Percentiles rank a stretch among this genome's conserved stretches.
phyloP scores from a whole-genome alignment of 1,284 basidiomycete species.

The Malassezia yamatoensis region DNA sequence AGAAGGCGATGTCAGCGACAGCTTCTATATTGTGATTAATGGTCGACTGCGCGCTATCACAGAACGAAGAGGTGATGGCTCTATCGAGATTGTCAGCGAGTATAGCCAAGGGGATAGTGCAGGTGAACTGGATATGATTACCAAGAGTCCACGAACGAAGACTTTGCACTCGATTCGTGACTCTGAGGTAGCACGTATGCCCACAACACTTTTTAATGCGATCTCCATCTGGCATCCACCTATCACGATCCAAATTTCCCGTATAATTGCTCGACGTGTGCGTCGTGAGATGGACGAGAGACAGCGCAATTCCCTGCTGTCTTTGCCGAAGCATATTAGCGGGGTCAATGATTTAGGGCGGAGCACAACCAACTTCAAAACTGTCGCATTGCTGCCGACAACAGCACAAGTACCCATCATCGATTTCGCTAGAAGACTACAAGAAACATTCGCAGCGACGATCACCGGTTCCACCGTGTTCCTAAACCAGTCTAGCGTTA shows the following conservation, averaged over 20 bases:
- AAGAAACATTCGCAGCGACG: slow-evolving; percentile 37
- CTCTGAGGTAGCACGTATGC: slow-evolving; percentile 94
- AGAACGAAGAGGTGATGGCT: slow-evolving; percentile 50
- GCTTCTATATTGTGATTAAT: slow-evolving; percentile 95
- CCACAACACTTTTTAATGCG: slow-evolving; percentile 92
- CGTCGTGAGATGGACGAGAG: slow-evolving; percentile 59
- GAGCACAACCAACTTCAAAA: slow-evolving; percentile 85
- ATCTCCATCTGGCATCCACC: slow-evolving; percentile 71
- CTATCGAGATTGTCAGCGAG: slow-evolving; percentile 73
- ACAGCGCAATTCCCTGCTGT: slow-evolving; percentile 18
- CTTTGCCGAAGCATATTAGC: slow-evolving; percentile 27
- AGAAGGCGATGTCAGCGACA: slow-evolving; percentile 76
- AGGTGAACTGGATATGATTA: slow-evolving; percentile 90
- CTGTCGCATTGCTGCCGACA: slow-evolving; percentile 64
- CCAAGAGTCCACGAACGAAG: slow-evolving; percentile 71
- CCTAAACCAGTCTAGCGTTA: slow-evolving; percentile 42
- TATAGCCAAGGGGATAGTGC: slow-evolving; percentile 73
- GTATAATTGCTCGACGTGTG: slow-evolving; percentile 85
- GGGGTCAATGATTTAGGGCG: slow-evolving; percentile 52
- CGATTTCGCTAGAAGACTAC: slow-evolving; percentile 41
- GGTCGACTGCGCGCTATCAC: slow-evolving; percentile 76
- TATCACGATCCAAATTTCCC: slow-evolving; percentile 87
- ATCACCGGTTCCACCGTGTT: slow-evolving; percentile 39
- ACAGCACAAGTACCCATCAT: slow-evolving; percentile 51
- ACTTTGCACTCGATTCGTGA: slow-evolving; percentile 97